Evolutionary conservation across 2,329 filamentous ascomycete species (phyloP).

Genomic region (Fusarium caatingaense): DNA sequence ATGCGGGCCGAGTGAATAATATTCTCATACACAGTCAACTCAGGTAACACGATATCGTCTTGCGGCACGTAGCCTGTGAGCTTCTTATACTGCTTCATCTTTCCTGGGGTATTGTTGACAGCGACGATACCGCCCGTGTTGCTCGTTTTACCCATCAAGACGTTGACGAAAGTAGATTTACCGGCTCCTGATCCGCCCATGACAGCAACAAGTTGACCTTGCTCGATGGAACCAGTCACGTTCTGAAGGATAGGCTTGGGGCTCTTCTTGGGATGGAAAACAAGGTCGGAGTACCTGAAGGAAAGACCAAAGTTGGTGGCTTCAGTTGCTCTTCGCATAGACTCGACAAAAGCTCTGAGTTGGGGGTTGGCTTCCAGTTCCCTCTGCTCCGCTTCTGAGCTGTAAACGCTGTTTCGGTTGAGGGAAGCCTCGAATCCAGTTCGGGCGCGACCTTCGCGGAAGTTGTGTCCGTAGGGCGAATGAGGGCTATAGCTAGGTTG

Average conservation of each 20-base stretch:
- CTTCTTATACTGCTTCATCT: slow-evolving; percentile 66
- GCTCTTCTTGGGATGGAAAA: slow-evolving; percentile 59
- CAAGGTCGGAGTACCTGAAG: slow-evolving; percentile 63
- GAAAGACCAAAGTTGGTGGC: slow-evolving; percentile 63
- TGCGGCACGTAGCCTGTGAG: slow-evolving; percentile 72
- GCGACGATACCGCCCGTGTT: slow-evolving; percentile 63
- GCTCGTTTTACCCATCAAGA: slow-evolving; percentile 68
- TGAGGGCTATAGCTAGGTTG: slow-evolving; percentile 44
- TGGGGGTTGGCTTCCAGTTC: slow-evolving; percentile 47
- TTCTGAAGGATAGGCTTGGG: slow-evolving; percentile 61
- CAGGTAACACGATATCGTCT: slow-evolving; percentile 69
- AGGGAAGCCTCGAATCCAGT: slow-evolving; percentile 54
- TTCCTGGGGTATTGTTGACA: slow-evolving; percentile 63
- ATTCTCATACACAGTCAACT: slow-evolving; percentile 71
- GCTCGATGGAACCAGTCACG: slow-evolving; percentile 65
- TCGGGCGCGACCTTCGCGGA: slow-evolving; percentile 37
- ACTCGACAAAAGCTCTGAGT: slow-evolving; percentile 63
- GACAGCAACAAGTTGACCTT: slow-evolving; percentile 66
- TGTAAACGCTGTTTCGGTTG: slow-evolving; percentile 48
- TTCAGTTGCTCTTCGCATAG: slow-evolving; percentile 63
- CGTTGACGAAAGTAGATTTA: slow-evolving; percentile 69
- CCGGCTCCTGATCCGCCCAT: slow-evolving; percentile 71
- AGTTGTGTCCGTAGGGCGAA: slow-evolving; percentile 28
- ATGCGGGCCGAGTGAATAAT: slow-evolving; percentile 69
- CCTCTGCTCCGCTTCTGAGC: slow-evolving; percentile 32